Evolutionary conservation across 805 yeast species (phyloP).

Genomic region (Komagataella kurtzmanii): DNA sequence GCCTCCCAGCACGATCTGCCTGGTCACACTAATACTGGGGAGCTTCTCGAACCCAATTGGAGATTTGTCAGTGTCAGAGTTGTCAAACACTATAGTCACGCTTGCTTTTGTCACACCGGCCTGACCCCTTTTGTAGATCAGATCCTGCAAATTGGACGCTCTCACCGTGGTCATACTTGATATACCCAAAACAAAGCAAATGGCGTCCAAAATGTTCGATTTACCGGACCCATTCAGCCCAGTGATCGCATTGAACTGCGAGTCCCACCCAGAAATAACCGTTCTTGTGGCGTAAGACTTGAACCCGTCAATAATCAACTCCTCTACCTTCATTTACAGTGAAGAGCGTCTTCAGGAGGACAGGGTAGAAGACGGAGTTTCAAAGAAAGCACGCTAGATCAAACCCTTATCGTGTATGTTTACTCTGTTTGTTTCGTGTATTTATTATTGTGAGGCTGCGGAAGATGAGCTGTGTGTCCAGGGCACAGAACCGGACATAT

Average conservation of each 20-base stretch:
- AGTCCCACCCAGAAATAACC: slow-evolving; percentile 90
- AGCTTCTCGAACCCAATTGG: slow-evolving; percentile 82
- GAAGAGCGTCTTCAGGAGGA: neutral
- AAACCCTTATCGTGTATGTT: neutral
- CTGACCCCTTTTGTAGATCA: slow-evolving; percentile 93
- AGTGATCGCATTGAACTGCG: slow-evolving; percentile 93
- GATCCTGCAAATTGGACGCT: slow-evolving; percentile 85
- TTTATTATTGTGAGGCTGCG: neutral
- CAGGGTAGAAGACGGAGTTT: neutral
- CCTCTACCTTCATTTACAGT: slow-evolving; percentile 74
- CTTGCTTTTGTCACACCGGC: slow-evolving; percentile 97
- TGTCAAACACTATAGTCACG: slow-evolving; percentile 92
- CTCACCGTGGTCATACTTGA: slow-evolving; percentile 91
- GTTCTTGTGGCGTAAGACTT: slow-evolving; percentile 96
- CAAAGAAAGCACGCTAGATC: neutral
- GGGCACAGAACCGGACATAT: neutral
- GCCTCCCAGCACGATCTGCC: slow-evolving; percentile 87
- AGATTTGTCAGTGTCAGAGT: slow-evolving; percentile 55
- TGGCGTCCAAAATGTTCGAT: slow-evolving; percentile 91
- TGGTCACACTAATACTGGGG: slow-evolving; percentile 73
- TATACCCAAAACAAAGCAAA: slow-evolving; percentile 95
- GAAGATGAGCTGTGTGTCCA: neutral
- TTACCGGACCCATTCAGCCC: slow-evolving; percentile 97
- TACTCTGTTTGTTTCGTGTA: neutral
- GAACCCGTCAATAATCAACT: slow-evolving; percentile 92